Percentiles rank a stretch among this genome's conserved stretches.
These are phyloP conservation scores for Acidomyces sp. DNA, from an alignment of 495 filamentous ascomycete genomes.

Conservation along the genomic window DNA sequence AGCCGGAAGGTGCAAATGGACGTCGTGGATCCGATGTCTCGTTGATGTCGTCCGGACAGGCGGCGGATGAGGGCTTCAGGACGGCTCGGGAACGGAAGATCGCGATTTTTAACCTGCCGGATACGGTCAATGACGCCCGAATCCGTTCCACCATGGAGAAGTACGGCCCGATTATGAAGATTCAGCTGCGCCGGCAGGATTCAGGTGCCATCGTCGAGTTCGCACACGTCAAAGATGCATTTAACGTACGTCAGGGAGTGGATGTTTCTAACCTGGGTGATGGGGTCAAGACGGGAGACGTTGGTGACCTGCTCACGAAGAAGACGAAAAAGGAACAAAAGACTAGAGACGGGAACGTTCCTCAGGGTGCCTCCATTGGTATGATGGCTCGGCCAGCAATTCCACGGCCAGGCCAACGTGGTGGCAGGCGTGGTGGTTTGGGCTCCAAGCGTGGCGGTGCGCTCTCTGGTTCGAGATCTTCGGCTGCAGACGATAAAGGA, in stretches of 20 bases:
- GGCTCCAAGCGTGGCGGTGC: slow-evolving; percentile 23
- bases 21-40: slow-evolving; percentile 14
- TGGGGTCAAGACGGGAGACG: slow-evolving; percentile 54
- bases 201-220: slow-evolving; percentile 84
- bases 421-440: slow-evolving; percentile 28
- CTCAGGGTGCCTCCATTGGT: not conserved
- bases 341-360: slow-evolving; percentile 3
- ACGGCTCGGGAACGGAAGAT: slow-evolving; percentile 26
- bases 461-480: slow-evolving; percentile 2
- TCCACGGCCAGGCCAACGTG: slow-evolving; percentile 39
- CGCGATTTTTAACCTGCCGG: slow-evolving; percentile 47
- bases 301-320: slow-evolving; percentile 52
- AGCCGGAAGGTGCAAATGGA: slow-evolving; percentile 24
- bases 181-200: slow-evolving; percentile 54
- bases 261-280: slow-evolving; percentile 55
- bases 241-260: slow-evolving; percentile 56
- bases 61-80: slow-evolving; percentile 41
- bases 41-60: slow-evolving; percentile 6
- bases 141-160: slow-evolving; percentile 49
- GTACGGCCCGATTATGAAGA: slow-evolving; percentile 43
- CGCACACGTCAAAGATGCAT: slow-evolving; percentile 50
- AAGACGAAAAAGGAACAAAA: slow-evolving; percentile 36
- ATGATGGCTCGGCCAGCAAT: slow-evolving; percentile 1
- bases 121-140: slow-evolving; percentile 52
- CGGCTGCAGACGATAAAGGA: not conserved